A percentile compares a stretch with the other conserved stretches of the same genome.
Evolutionary conservation across 2,329 filamentous ascomycete species (phyloP).

Genomic region (Fusarium sp.): DNA sequence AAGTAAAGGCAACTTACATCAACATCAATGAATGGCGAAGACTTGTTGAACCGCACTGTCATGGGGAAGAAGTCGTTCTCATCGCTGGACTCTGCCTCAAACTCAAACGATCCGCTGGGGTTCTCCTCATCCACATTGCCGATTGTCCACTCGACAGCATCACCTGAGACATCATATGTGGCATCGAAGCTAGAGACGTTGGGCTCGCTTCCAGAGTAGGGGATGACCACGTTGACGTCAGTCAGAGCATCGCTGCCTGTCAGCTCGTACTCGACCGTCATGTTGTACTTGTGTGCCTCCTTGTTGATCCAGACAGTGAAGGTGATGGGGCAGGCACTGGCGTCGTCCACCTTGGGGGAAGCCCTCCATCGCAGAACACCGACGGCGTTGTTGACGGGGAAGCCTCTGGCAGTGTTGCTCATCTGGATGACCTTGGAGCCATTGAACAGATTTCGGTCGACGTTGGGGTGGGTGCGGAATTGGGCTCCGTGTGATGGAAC

Average conservation of each 20-base stretch:
- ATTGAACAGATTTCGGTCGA: constrained; percentile 90
- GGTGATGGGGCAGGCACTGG: constrained; percentile 86
- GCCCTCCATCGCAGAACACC: constrained; percentile 94
- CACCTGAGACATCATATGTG: constrained; percentile 91
- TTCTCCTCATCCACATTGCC: constrained; percentile 87
- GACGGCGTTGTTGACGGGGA: constrained; percentile 94
- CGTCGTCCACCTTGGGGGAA: constrained; percentile 82
- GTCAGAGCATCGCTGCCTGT: constrained; percentile 82
- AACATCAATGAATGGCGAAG: constrained; percentile 87
- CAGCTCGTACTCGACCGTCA: constrained; percentile 96
- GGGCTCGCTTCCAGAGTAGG: constrained; percentile 86
- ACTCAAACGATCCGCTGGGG: constrained; percentile 89
- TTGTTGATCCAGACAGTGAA: constrained; percentile 99
- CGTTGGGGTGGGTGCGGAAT: constrained; percentile 96
- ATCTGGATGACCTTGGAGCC: constrained; percentile 87
- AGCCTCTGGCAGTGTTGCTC: constrained; percentile 86
- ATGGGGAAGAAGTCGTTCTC: constrained; percentile 99
- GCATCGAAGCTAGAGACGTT: constrained; percentile 93
- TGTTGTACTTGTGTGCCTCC: constrained; percentile 82
- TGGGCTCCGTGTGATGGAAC: constrained; percentile 85
- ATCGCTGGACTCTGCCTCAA: constrained; percentile 87
- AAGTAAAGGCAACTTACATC: constrained; percentile 74
- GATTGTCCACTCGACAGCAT: constrained; percentile 94
- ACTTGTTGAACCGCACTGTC: constrained; percentile 89
- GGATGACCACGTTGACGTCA: constrained; percentile 89